These are phyloP conservation scores for Fusarium fujikuroi DNA, from an alignment of 2,329 filamentous ascomycete species.

Conservation along the genomic window DNA sequence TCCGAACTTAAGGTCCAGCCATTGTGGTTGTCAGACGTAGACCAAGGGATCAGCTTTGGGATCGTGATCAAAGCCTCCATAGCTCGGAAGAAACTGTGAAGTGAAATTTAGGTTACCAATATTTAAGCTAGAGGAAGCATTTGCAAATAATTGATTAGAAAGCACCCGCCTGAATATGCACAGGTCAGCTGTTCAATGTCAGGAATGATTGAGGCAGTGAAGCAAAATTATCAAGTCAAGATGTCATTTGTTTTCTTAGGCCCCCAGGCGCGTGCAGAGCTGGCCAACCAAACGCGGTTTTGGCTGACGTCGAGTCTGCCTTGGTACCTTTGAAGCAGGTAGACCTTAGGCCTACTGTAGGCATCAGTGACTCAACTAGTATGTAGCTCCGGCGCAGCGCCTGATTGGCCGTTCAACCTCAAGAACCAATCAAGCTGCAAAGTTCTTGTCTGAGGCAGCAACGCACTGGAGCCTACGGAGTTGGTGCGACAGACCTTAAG, in stretches of 20 bases:
- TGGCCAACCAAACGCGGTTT: conserved; percentile 34
- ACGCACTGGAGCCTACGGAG: conserved; percentile 31
- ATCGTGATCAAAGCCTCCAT: background rate
- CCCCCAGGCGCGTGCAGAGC: background rate
- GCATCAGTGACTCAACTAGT: conserved; percentile 45
- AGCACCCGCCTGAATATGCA: background rate
- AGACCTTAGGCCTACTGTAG: conserved; percentile 41
- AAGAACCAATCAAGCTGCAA: conserved; percentile 45
- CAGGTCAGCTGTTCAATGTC: background rate
- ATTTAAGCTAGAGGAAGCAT: background rate
- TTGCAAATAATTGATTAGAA: background rate
- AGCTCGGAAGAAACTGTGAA: background rate
- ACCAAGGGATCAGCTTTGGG: background rate
- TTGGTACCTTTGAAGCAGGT: conserved; percentile 45
- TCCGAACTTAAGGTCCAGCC: background rate
- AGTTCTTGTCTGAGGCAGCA: conserved; percentile 53
- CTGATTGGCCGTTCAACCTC: conserved; percentile 47
- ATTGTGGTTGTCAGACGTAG: background rate
- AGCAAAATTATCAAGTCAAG: background rate
- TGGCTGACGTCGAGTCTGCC: conserved; percentile 35
- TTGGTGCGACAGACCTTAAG: conserved; percentile 32
- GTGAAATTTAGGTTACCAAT: background rate
- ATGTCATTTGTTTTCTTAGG: conserved; percentile 2
- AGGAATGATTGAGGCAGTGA: background rate
- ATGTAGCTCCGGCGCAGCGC: conserved; percentile 28